Percentiles rank a stretch among this genome's conserved stretches.
Conservation (phyloP, 1,284 basidiomycete genomes). For the Macrocybe sp. region DNA sequence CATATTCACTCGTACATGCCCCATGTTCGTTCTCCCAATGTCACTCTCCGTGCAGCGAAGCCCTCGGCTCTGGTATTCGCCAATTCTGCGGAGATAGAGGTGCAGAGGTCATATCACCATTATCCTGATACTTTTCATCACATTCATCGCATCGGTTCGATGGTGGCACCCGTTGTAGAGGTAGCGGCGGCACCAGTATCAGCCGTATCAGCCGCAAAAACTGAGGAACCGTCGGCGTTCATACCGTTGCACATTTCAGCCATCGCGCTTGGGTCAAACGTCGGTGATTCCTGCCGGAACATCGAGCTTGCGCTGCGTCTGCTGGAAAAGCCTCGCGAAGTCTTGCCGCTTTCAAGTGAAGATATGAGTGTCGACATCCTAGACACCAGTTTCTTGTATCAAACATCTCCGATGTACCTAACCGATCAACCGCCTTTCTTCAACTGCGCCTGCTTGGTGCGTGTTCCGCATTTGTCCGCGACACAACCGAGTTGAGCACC, state of each 20-base stretch:
- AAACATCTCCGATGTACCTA: conserved; percentile 95
- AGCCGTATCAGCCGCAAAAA: no score
- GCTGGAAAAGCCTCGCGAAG: conserved; percentile 40
- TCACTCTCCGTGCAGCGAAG: conserved; percentile 68
- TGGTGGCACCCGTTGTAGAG: no score
- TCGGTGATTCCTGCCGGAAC: conserved; percentile 85
- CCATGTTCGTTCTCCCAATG: conserved; percentile 21
- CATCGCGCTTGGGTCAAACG: conserved; percentile 86
- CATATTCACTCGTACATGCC: conserved; percentile 5
- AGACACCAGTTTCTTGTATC: conserved; percentile 90
- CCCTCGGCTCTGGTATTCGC: conserved; percentile 76
- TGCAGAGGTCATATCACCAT: conserved; percentile 40
- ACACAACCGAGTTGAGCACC: neutral
- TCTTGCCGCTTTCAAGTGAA: conserved; percentile 19
- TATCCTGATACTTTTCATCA: conserved; percentile 16
- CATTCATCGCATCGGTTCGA: no score
- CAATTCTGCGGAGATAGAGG: conserved; percentile 54
- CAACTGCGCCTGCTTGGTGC: conserved; percentile 86
- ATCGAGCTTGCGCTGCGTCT: conserved; percentile 72
- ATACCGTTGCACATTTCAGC: conserved; percentile 38
- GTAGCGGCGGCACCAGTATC: no score
- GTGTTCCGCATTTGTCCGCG: conserved; percentile 3
- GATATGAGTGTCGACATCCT: conserved; percentile 40
- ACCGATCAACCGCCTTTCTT: conserved; percentile 86
- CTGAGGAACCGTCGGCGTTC: neutral